Evolutionary conservation across 169 alveolate genomes (phyloP), one percentile per base, ranked within the genome.

Genomic region (Plasmodium chabaudi): DNA sequence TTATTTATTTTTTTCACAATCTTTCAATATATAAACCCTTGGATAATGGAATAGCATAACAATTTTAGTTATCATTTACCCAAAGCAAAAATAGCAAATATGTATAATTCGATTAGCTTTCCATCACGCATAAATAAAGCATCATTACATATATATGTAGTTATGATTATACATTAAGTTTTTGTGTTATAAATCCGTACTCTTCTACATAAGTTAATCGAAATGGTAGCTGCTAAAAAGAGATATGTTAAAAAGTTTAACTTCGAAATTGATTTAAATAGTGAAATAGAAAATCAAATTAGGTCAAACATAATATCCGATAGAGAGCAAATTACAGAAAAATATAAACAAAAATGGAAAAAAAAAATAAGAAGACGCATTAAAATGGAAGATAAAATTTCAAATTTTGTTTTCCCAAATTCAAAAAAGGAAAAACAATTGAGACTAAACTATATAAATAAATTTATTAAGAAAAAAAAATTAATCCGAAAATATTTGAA

Each of bases 351-450:
- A 55, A 56, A 70, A 34, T 39, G 68, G 57, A 67, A 82, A 68
- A 79, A 67, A 67, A 82, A 82, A 67, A 82, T 68, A 67, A 55
- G 90, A 82, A 55, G 84, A 67, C 72, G 90, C 19, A 46, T 82
- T n/a, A 82, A 82, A 65, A 82, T 82, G 77, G 90, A 82, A 27
- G 13, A 61, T 53, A 82, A 82, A 82, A 82, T 82, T 23, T 51
- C 82, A 67, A 55, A 49, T 47, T 82, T 82, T 55, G 90, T 82
- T 82, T 67, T 82, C 67, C 90, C 90, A 9, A 55, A 55, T 67
- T 82, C 90, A 34, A 82, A 44, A 60, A 67, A 82, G 47, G 90
- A 82, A 61, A 82, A 82, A 82, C 53, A 68, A 55, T 34, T 82
- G 34, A 82, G 90, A 67, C 46, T 82, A 53, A 82, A 59, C 51